Evolutionary conservation across 495 filamentous ascomycete genomes (phyloP).

Genomic region (Penicillium silybi): DNA sequence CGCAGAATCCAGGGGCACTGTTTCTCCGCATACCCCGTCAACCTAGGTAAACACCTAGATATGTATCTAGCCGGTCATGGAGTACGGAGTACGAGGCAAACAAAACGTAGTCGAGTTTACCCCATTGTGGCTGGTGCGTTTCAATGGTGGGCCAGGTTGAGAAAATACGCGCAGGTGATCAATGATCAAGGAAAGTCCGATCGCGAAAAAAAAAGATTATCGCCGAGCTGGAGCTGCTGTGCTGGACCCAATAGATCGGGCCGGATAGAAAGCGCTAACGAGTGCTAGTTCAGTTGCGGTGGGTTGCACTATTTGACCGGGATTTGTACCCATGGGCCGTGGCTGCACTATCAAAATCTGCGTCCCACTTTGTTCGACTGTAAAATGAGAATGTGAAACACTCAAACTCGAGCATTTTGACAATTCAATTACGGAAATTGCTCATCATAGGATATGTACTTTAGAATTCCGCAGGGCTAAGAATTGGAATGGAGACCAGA

Average conservation of each 20-base stretch:
- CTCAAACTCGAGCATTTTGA: too few relatives aligned
- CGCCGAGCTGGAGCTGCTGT: slow-evolving; percentile 7
- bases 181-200: not conserved
- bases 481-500: not conserved
- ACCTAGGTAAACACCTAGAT: not conserved
- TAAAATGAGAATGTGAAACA: not conserved
- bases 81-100: not conserved
- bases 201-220: not conserved
- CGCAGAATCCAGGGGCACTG: not conserved
- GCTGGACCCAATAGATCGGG: slow-evolving; percentile 15
- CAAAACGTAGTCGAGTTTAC: not conserved
- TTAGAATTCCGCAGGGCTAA: not conserved
- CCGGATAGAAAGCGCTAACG: slow-evolving; percentile 8
- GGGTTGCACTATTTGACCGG: slow-evolving; percentile 19
- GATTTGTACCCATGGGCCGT: slow-evolving; percentile 14
- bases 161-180: not conserved
- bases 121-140: not conserved
- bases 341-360: slow-evolving; percentile 2
- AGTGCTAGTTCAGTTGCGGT: slow-evolving; percentile 9
- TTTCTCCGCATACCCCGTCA: not conserved
- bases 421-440: not conserved
- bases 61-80: not conserved
- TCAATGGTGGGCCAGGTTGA: not conserved
- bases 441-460: too few relatives aligned
- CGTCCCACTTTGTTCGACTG: not conserved